Evolutionary conservation across 2,329 filamentous ascomycete species (phyloP), one percentile per base, ranked within the genome.

Genomic region (Cladobotryum protrusum): DNA sequence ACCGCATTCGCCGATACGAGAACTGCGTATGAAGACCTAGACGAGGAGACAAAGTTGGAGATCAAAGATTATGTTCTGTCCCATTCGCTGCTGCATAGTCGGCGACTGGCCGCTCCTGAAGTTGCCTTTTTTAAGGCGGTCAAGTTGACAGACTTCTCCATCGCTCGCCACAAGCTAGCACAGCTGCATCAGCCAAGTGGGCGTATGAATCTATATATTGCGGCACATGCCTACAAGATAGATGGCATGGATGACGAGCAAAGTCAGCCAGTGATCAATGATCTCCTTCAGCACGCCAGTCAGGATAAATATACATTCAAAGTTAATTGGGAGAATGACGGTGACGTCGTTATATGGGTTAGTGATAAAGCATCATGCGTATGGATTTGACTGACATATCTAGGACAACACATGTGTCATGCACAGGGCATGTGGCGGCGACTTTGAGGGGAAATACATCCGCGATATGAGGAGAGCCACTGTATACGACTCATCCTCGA

Each of bases 371-470:
- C 24, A 29, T 29, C 11, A 8, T 2, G 11, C 60, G 67, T 1
- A 73, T 74, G 57, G 76, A 77, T 55, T 60, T 69, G 0, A 51
- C 74, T 7, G 67, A 64, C 5, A 67, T 81, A 68, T 79, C 15
- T 83, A 80, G 79, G 79, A 83, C 56, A 83, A 83, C 59, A 75
- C 75, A 0, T 72, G 69, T 44, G 74, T 77, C 14, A 70, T 82
- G 68, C 79, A 83, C 61, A 63, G 77, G 5, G 75, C 76, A 0
- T 71, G 68, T 1, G 65, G 67, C 1, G 78, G 78, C 0, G 59
- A 60, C 0, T 80, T 76, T 52, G 70, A 71, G 53, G 72, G 74
- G 0, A 73, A 69, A 57, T 75, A 69, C 57, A 65, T 60, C 52
- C 65, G 77, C 36, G 79, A 83, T 60, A 69, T 83, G 71, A 63